Conservation (phyloP, 2,329 filamentous ascomycete genomes). For the Aspergillus alliaceus region DNA sequence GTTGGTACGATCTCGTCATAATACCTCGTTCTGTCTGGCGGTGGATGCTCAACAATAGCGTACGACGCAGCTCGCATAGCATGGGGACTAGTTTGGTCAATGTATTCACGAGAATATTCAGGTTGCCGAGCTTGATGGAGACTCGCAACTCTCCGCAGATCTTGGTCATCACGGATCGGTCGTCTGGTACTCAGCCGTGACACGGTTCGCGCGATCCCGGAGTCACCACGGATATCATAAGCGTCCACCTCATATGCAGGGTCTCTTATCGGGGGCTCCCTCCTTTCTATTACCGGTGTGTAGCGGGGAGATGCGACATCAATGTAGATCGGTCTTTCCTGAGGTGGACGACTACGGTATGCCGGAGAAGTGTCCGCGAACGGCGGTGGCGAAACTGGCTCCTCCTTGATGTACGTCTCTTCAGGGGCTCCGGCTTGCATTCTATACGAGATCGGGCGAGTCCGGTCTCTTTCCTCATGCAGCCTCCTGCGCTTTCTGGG, state of each 20-base stretch:
- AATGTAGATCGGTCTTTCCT: slow-evolving; percentile 50
- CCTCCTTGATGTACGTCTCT: slow-evolving; percentile 61
- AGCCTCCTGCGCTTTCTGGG: slow-evolving; percentile 55
- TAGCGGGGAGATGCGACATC: slow-evolving; percentile 45
- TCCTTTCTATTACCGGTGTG: slow-evolving; percentile 34
- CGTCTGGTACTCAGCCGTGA: slow-evolving; percentile 41
- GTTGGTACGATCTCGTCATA: slow-evolving; percentile 39
- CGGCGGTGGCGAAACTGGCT: slow-evolving; percentile 62
- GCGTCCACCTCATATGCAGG: slow-evolving; percentile 37
- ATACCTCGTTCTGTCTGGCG: slow-evolving; percentile 37
- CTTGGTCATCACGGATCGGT: slow-evolving; percentile 42
- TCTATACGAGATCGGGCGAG: slow-evolving; percentile 33
- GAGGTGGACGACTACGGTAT: slow-evolving; percentile 33
- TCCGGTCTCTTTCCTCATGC: slow-evolving; percentile 36
- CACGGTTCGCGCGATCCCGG: slow-evolving; percentile 36
- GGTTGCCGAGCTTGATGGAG: slow-evolving; percentile 46
- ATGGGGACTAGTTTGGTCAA: slow-evolving; percentile 43
- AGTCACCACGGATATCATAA: slow-evolving; percentile 34
- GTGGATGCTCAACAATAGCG: slow-evolving; percentile 39
- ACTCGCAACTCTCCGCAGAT: slow-evolving; percentile 49
- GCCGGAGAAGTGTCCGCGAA: slow-evolving; percentile 48
- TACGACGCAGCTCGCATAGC: slow-evolving; percentile 41
- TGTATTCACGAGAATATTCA: slow-evolving; percentile 44
- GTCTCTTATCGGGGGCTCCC: slow-evolving; percentile 29
- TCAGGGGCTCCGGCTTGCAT: slow-evolving; percentile 37